Evolutionary conservation across 257 asterid species (phyloP), one percentile per base, ranked within the genome.

Genomic region (Przewalskia tangutica): DNA sequence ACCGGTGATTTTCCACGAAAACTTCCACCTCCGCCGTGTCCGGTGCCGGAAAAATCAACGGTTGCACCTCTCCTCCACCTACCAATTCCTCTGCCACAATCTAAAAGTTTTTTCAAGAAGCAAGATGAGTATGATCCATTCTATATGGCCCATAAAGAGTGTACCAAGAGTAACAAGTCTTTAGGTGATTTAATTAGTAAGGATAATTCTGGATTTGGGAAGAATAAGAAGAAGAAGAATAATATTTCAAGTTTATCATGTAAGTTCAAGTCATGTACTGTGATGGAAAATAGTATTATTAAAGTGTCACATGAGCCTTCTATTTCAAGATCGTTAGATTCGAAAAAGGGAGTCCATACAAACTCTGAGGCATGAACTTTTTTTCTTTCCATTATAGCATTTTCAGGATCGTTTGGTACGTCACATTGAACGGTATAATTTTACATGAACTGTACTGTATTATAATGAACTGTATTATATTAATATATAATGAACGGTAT

Each of bases 101-200:
- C 91, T 0, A 88, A 55, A 87, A 89, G 85, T 70, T 88, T 87
- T 44, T 46, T 78, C 8, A 87, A 79, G 84, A 89, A 82, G 85
- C 8, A 79, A 27, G 84, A 50, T 23, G 42, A 38, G 42, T 38
- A 38, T 38, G 98, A 94, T 76, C 98, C 98, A 7, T 94, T 94
- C 70, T 82, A 90, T 32, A 87, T 88, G 9, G 97, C 98, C 10
- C 88, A 85, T 58, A 88, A 82, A 82, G 94, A 94, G 88, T 92
- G 94, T 60, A 94, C 98, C 0, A 92, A 90, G 88, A 88, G 92
- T 42, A 51, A 62, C 14, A 89, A 82, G 84, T 17, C 23, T 36
- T 14, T 11, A 4, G 3, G 7, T 58, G 65, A 81, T 63, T 79
- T 62, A 65, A 34, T 65, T 53, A 81, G 64, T 51, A 85, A 53